Evolutionary conservation across 352 stramenopile species (phyloP).

Genomic region (Blastocystis sp.): DNA sequence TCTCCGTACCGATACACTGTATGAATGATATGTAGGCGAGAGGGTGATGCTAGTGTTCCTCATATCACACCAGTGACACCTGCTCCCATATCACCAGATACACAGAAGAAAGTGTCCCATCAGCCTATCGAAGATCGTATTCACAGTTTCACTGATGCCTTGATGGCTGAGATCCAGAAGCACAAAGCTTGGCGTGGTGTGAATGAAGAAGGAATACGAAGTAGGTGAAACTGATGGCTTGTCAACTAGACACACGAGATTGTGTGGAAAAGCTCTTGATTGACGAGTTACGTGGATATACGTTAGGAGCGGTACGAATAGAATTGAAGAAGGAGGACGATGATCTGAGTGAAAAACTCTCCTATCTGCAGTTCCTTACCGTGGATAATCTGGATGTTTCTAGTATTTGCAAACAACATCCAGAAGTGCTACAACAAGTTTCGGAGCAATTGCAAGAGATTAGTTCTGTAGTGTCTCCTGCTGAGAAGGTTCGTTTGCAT

Average conservation of each 20-base stretch:
- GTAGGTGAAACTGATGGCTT: background rate
- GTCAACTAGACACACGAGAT: slow-evolving; percentile 68
- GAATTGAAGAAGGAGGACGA: slow-evolving; percentile 74
- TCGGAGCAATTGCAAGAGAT: slow-evolving; percentile 80
- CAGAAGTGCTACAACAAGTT: slow-evolving; percentile 74
- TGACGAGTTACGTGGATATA: slow-evolving; percentile 76
- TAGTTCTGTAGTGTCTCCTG: slow-evolving; percentile 74
- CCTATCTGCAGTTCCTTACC: slow-evolving; percentile 75
- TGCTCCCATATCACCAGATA: background rate
- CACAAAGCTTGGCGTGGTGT: slow-evolving; percentile 44
- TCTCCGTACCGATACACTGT: background rate
- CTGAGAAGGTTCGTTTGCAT: slow-evolving; percentile 82
- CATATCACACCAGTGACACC: background rate
- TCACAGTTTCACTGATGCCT: slow-evolving; percentile 48
- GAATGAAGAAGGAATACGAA: background rate
- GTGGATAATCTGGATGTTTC: slow-evolving; percentile 80
- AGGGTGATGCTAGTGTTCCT: background rate
- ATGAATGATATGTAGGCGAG: background rate
- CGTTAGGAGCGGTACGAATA: slow-evolving; percentile 72
- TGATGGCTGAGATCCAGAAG: slow-evolving; percentile 53
- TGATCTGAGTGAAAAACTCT: slow-evolving; percentile 73
- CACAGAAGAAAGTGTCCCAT: background rate
- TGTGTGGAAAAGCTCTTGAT: slow-evolving; percentile 83
- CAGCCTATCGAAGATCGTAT: slow-evolving; percentile 57
- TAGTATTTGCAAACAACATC: slow-evolving; percentile 78